Base-by-base conservation (phyloP, 345 rosid species). In the Populus pruinosa region DNA sequence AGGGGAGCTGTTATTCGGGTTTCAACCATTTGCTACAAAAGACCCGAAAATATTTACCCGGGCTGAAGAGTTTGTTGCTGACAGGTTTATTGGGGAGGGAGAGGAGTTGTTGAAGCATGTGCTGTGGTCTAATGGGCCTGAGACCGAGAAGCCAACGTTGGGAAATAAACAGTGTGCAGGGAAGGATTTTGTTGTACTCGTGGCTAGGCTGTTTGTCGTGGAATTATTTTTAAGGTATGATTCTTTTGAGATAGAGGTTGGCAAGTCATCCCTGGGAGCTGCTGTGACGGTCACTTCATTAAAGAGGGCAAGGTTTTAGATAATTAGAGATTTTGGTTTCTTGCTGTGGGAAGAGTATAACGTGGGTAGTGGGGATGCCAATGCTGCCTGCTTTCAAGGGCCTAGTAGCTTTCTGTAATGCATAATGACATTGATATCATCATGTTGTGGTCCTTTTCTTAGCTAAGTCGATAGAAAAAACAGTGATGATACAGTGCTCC, bases 71-170 rank as follows among this genome's bases (percentile, higher is more conserved):
- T 95, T 92, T 79, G 88, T 93, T 17, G 76, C 96, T 39, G 99
- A 90, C 25, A 75, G 99, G 53, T 95, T 93, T 78, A 82, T 89
- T 0, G 94, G 97, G 0, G 92, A 88, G 39, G 98, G 98, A 14
- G 94, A 91, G 89, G 83, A 62, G 85, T 25, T 91, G 80, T 75
- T 93, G 68, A 43, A 74, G 82, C 82, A 96, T 78, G 91, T 96
- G 79, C 63, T 96, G n/a, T 96, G 99, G 99, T 96, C 99, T 0
- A 96, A 96, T 10, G 99, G 99, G 5, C 92, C 92, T 0, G 92
- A 96, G 88, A 90, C 90, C 0, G 90, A 88, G 86, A 73, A 36
- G 21, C 92, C 98, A 0, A 88, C 93, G 1, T 68, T 87, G 62
- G 85, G 20, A 29, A 90, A 93, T 79, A 96, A 96, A 55, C 99